Conservation (phyloP, 176 grass and related monocot species). For the Poa annua region DNA sequence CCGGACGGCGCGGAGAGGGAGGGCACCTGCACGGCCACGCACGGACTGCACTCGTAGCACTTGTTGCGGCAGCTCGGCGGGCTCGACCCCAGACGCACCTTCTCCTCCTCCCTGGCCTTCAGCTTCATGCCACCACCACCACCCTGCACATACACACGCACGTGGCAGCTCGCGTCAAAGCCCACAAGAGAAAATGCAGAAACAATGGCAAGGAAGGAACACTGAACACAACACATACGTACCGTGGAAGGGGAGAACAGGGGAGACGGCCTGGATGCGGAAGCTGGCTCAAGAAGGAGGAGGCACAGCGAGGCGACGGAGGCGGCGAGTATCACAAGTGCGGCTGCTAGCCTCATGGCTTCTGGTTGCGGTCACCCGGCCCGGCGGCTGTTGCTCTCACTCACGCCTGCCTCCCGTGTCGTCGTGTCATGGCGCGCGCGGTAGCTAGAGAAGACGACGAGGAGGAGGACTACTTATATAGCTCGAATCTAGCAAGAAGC, state of each 20-base stretch:
- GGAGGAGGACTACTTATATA: constrained; percentile 10
- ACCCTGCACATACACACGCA: constrained; percentile 4
- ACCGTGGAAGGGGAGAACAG: constrained; percentile 24
- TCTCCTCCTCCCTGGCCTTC: constrained; percentile 26
- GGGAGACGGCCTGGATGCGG: neutral
- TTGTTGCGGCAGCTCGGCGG: constrained; percentile 77
- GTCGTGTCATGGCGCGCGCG: constrained; percentile 16
- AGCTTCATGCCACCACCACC: neutral
- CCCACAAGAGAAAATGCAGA: neutral
- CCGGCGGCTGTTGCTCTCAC: neutral
- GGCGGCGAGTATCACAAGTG: neutral
- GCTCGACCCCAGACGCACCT: constrained; percentile 76
- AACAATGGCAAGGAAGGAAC: neutral
- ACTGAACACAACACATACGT: neutral
- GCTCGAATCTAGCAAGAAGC: constrained; percentile 1
- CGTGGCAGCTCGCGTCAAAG: neutral
- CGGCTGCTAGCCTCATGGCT: constrained; percentile 41
- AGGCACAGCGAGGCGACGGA: constrained; percentile 28
- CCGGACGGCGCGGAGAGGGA: constrained; percentile 41
- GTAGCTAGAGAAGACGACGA: neutral
- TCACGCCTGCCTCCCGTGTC: constrained; percentile 12
- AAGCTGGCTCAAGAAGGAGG: neutral
- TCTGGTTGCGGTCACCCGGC: neutral
- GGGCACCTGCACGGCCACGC: constrained; percentile 74
- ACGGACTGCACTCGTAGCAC: constrained; percentile 77